Evolutionary conservation across 768 basidiomycete species (phyloP), one percentile per base, ranked within the genome.

Genomic region (Termitomyces sp.): DNA sequence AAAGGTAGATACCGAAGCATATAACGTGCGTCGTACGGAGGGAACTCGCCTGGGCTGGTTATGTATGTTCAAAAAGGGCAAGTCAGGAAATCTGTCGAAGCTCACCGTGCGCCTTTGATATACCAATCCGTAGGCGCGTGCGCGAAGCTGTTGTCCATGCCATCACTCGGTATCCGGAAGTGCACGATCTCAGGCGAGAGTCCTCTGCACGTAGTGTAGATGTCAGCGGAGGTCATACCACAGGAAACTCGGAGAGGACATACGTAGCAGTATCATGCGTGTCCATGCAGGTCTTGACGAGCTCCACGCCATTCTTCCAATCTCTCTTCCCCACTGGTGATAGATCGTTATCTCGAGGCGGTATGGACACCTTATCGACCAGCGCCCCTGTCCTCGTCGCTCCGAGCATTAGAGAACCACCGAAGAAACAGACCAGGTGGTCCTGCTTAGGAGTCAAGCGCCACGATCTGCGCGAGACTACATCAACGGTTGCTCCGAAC

Each of bases 401-500:
- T 12, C 95, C 94, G 3, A 98, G 82, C 79, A 98, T 85, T 55
- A 98, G 82, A 0, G 91, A 91, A 3, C 94, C 95, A 19, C 88
- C 93, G 34, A 98, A 75, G 83, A 97, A 98, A 73, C 95, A 98
- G 3, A 91, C 94, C 34, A 98, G 83, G 68, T 97, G 95, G 67
- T 98, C 95, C 75, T 98, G 95, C 68, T 97, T 96, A 10, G 90
- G 90, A 10, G 79, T 78, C 27, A 90, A 74, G 17, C 82, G 80
- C 92, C 92, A 95, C 34, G 75, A 73, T 25, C 90, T 91, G 62
- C 17, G 4, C 19, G 21, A 11, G n/a, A 25, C 21, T 44, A 5
- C 5, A 35, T 42, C 42, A 44, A 27, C 21, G 7, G 5, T 9
- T 23, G 21, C 42, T 19, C 21, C 35, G 4, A 25, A n/a, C 12